Conservation (phyloP, 2,329 filamentous ascomycete species). For the Didymella pomorum region DNA sequence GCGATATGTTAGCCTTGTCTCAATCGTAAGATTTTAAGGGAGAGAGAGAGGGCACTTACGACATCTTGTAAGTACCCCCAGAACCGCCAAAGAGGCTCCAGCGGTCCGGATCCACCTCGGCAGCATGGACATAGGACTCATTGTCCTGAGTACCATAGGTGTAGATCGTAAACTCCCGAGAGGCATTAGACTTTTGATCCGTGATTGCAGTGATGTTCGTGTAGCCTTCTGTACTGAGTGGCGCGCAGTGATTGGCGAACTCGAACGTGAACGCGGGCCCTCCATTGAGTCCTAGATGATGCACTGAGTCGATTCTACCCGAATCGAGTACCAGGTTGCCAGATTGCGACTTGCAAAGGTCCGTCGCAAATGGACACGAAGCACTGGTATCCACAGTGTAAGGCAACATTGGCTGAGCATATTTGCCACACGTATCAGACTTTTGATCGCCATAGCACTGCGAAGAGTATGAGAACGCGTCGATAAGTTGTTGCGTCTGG, state of each 20-base stretch:
- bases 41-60: background rate
- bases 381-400: background rate
- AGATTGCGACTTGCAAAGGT: background rate
- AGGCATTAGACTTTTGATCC: background rate
- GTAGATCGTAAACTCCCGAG: background rate
- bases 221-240: background rate
- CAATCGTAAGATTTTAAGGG: too few species aligned
- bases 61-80: background rate
- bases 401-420: background rate
- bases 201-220: background rate
- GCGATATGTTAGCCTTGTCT: too few species aligned
- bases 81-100: background rate
- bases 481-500: background rate
- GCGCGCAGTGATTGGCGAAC: background rate
- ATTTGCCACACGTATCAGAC: background rate
- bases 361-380: background rate
- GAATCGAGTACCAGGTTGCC: slow-evolving; percentile 1
- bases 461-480: background rate
- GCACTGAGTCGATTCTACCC: background rate
- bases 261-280: background rate
- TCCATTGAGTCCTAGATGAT: background rate
- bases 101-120: background rate
- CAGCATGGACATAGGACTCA: background rate
- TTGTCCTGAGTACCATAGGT: background rate
- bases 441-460: background rate